Conservation (phyloP, 2,329 filamentous ascomycete species). For the Capronia americana region DNA sequence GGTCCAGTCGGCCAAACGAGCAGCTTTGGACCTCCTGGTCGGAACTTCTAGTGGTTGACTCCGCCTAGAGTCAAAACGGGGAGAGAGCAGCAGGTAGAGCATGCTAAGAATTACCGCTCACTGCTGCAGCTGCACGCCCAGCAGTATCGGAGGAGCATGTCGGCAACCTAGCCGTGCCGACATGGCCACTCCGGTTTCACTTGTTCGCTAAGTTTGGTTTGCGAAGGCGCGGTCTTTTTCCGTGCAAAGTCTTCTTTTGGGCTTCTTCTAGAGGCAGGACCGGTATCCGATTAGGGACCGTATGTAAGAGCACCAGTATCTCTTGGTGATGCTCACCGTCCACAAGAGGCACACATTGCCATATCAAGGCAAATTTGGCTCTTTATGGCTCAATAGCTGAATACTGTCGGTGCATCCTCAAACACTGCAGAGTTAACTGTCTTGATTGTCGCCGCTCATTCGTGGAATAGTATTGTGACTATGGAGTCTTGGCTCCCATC, state of each 20-base stretch:
- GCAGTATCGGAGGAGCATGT: slow-evolving; percentile 30
- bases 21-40: slow-evolving; percentile 36
- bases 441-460: too few relatives aligned
- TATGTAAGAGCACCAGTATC: slow-evolving; percentile 9
- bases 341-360: neutral
- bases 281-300: slow-evolving; percentile 2
- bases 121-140: slow-evolving; percentile 15
- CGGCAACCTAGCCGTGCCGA: slow-evolving; percentile 19
- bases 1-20: slow-evolving; percentile 20
- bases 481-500: too few relatives aligned
- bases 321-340: slow-evolving; percentile 5
- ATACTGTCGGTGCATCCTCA: slow-evolving; percentile 18
- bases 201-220: slow-evolving; percentile 9
- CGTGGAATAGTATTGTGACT: neutral
- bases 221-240: slow-evolving; percentile 11
- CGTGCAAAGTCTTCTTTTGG: neutral
- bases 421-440: neutral
- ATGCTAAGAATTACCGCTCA: neutral
- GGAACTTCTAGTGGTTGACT: slow-evolving; percentile 38
- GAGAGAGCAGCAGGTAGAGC: slow-evolving; percentile 10
- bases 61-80: slow-evolving; percentile 28
- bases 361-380: slow-evolving; percentile 10
- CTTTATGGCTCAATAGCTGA: slow-evolving; percentile 17
- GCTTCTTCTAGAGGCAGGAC: slow-evolving; percentile 4
- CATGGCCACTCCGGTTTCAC: neutral